Conservation (phyloP, 345 rosid species). For the Camelina sativa region DNA sequence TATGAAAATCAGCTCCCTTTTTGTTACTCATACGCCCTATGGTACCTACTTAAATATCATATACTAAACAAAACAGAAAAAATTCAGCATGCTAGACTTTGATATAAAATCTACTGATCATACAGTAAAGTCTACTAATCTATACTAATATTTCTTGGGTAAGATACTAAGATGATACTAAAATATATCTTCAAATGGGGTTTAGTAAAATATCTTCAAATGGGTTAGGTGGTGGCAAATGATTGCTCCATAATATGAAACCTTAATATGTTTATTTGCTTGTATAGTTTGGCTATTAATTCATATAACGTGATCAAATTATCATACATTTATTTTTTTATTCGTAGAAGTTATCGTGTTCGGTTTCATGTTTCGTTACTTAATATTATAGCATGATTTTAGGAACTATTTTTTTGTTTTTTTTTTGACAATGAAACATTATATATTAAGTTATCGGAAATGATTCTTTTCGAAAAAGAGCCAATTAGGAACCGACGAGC, state of each 20-base stretch:
- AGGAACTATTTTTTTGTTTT: not conserved
- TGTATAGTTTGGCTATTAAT: too few species aligned
- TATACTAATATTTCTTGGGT: not conserved
- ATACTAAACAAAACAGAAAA: not conserved
- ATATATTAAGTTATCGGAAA: too few species aligned
- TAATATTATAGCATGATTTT: not conserved
- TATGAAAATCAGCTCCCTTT: slow-evolving; percentile 30
- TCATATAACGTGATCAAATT: not conserved
- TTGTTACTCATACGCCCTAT: not conserved
- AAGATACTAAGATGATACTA: not conserved
- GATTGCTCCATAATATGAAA: not conserved
- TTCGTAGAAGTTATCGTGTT: not conserved
- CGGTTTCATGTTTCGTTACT: not conserved
- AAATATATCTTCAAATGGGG: too few species aligned
- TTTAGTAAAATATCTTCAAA: not conserved
- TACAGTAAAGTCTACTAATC: not conserved
- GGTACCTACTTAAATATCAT: not conserved
- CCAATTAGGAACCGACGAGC: too few species aligned
- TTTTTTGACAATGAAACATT: too few species aligned
- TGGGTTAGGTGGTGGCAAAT: not conserved
- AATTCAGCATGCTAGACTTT: not conserved
- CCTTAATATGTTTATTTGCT: not conserved
- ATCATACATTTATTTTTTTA: not conserved
- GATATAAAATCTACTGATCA: not conserved
- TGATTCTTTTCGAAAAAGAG: too few species aligned